These are phyloP conservation scores for Hypericum androsaemum DNA, from an alignment of 345 rosid genomes.

Conservation along the genomic window DNA sequence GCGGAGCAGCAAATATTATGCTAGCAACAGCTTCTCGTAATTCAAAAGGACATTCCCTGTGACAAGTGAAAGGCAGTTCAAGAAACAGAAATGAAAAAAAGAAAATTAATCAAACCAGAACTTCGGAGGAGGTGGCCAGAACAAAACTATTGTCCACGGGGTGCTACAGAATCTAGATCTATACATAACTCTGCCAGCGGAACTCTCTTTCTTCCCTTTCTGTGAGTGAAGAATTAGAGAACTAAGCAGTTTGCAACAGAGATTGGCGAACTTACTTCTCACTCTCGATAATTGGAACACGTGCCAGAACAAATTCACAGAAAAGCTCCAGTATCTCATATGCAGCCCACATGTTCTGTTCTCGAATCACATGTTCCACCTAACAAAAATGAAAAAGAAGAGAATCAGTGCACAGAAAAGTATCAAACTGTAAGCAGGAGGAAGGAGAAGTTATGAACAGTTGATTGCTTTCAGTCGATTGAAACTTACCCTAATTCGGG, in stretches of 20 bases:
- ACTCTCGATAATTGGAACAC: slow-evolving; percentile 71
- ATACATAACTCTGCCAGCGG: no score
- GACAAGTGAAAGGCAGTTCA: not conserved
- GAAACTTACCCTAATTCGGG: slow-evolving; percentile 68
- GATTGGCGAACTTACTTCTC: slow-evolving; percentile 45
- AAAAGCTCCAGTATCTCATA: slow-evolving; percentile 82
- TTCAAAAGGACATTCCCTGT: slow-evolving; percentile 88
- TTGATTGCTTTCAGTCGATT: not conserved
- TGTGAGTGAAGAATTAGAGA: no score
- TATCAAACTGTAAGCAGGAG: no score
- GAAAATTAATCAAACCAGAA: no score
- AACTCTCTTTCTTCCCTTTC: no score
- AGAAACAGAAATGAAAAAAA: not conserved
- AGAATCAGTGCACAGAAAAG: not conserved
- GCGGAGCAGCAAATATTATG: slow-evolving; percentile 84
- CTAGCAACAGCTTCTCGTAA: slow-evolving; percentile 84
- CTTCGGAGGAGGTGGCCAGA: no score
- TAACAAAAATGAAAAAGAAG: no score
- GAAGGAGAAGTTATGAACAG: no score
- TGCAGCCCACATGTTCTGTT: slow-evolving; percentile 72
- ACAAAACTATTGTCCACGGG: no score
- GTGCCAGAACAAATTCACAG: slow-evolving; percentile 85
- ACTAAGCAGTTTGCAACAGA: no score
- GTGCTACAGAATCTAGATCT: no score
- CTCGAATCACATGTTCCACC: slow-evolving; percentile 96